A percentile compares a stretch with the other conserved stretches of the same genome.
Conservation (phyloP, 208 protist species). For the Trypanosoma melophagium region DNA sequence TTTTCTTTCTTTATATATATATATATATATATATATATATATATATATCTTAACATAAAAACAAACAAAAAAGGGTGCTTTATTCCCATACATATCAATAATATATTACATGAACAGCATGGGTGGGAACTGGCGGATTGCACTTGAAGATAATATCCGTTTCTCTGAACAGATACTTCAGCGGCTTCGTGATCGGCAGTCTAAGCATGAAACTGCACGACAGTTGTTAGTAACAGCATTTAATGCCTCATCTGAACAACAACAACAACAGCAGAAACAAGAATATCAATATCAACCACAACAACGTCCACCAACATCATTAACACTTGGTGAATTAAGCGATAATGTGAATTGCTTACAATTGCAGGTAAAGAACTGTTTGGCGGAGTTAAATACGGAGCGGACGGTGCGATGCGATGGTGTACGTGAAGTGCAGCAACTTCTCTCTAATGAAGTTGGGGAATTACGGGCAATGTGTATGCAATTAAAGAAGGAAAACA, state of each 20-base stretch:
- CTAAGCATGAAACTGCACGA: constrained; percentile 35
- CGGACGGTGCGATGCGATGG: constrained; percentile 55
- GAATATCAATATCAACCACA: not conserved
- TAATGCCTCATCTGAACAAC: not conserved
- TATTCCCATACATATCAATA: not conserved
- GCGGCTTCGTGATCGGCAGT: constrained; percentile 44
- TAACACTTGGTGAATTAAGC: not conserved
- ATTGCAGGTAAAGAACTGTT: constrained; percentile 50
- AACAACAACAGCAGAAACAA: not conserved
- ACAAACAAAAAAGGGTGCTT: not conserved
- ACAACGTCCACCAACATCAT: not conserved
- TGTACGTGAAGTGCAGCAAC: constrained; percentile 49
- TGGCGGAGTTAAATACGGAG: constrained; percentile 75
- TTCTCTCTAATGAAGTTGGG: constrained; percentile 39
- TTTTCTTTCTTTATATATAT: not conserved
- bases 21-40: not conserved
- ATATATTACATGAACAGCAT: constrained; percentile 6
- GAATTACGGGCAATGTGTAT: constrained; percentile 53
- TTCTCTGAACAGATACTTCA: constrained; percentile 48
- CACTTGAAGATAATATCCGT: constrained; percentile 38
- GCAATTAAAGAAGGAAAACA: constrained; percentile 69
- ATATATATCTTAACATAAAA: not conserved
- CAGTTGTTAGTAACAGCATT: constrained; percentile 30
- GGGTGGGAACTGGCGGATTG: constrained; percentile 10
- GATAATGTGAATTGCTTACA: constrained; percentile 28